Evolutionary conservation across 371 early-diverging fungal species (phyloP).

Genomic region (Conidiobolus incongruus): DNA sequence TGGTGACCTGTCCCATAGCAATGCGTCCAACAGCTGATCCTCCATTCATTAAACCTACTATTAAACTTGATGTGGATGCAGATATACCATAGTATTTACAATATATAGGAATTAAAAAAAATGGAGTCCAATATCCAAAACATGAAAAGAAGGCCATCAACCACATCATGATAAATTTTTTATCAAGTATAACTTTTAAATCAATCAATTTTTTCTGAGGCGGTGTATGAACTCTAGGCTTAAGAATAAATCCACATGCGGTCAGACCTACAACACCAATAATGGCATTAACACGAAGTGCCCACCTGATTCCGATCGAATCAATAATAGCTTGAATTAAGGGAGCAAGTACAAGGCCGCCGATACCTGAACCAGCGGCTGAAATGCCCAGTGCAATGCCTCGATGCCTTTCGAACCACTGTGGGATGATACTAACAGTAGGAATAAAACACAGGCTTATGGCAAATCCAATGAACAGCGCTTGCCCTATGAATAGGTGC

Average conservation of each 20-base stretch:
- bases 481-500: conserved; percentile 25
- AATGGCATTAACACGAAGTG: conserved; percentile 34
- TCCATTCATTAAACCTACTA: conserved; percentile 24
- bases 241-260: neutral
- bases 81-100: conserved; percentile 11
- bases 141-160: too few relatives aligned
- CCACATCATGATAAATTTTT: too few relatives aligned
- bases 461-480: conserved; percentile 23
- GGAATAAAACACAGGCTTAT: conserved; percentile 29
- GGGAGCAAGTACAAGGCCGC: conserved; percentile 46
- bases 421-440: conserved; percentile 29
- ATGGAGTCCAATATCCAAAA: conserved; percentile 12
- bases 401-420: conserved; percentile 44
- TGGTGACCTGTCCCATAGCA: conserved; percentile 31
- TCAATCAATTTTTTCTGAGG: too few relatives aligned
- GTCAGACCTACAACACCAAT: conserved; percentile 13
- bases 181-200: too few relatives aligned
- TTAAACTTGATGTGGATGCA: conserved; percentile 14
- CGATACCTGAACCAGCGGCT: conserved; percentile 53
- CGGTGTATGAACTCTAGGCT: neutral
- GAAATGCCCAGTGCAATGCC: conserved; percentile 52
- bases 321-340: conserved; percentile 29
- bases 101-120: conserved; percentile 13
- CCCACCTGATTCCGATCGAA: conserved; percentile 27
- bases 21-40: conserved; percentile 38